A percentile compares a stretch with the other conserved stretches of the same genome.
Evolutionary conservation across 331 rosid genomes (phyloP).

Genomic region (Stylosanthes scabra): DNA sequence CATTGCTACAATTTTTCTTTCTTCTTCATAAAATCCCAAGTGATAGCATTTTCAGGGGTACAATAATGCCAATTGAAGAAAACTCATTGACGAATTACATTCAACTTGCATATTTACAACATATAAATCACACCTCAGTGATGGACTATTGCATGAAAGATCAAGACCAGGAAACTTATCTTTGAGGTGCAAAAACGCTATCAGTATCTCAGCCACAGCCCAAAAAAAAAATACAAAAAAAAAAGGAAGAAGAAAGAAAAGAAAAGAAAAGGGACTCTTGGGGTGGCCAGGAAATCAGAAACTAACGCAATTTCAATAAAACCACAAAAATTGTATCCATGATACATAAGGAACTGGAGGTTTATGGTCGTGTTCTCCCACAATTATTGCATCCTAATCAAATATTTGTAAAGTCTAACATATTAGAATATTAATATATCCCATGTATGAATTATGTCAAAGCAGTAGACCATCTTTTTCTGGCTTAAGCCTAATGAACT

Average conservation of each 20-base stretch:
- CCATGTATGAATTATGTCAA: background rate
- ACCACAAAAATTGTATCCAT: background rate
- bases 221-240: too few species aligned
- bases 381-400: background rate
- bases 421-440: conserved; percentile 1
- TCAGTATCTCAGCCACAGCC: too few species aligned
- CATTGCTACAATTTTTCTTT: too few species aligned
- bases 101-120: background rate
- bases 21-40: background rate
- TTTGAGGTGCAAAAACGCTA: too few species aligned
- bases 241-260: too few species aligned
- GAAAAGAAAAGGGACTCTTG: too few species aligned
- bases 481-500: background rate
- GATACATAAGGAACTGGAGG: background rate
- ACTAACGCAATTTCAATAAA: background rate
- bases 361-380: background rate
- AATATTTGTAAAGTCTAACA: background rate
- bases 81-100: too few species aligned
- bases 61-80: too few species aligned
- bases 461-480: background rate
- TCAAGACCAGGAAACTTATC: background rate
- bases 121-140: too few species aligned
- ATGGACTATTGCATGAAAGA: background rate
- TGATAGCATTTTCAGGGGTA: background rate
- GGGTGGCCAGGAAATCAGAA: background rate